phyloP scores from a whole-genome alignment of 306 rosid genomes.

The Gynostemma pentaphyllum region DNA sequence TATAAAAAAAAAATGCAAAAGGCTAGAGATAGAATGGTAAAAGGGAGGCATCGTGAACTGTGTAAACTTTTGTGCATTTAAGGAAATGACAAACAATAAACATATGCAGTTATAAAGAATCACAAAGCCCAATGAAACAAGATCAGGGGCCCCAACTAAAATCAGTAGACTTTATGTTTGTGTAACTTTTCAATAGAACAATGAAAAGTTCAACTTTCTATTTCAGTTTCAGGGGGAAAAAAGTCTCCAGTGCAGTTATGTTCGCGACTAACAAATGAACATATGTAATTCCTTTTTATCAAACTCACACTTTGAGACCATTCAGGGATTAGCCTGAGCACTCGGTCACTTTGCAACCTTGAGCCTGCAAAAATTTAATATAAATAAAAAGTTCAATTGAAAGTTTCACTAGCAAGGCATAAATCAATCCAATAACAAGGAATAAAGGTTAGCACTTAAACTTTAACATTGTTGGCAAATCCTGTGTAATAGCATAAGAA shows the following conservation, averaged over 20 bases:
- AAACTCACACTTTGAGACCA: constrained; percentile 91
- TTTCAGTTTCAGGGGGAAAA: too few relatives aligned
- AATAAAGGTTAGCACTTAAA: background rate
- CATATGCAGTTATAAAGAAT: background rate
- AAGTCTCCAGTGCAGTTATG: background rate
- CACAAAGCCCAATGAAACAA: background rate
- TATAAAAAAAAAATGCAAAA: background rate
- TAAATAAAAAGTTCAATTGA: constrained; percentile 9
- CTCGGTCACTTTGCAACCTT: constrained; percentile 52
- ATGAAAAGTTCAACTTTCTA: too few relatives aligned
- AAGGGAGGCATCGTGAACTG: background rate
- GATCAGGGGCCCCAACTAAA: background rate
- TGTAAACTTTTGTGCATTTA: background rate
- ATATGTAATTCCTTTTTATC: constrained; percentile 9
- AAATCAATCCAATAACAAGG: background rate
- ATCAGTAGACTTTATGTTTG: too few relatives aligned
- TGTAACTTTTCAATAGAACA: too few relatives aligned
- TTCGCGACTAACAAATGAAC: constrained; percentile 8
- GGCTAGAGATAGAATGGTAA: background rate
- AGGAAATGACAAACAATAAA: background rate
- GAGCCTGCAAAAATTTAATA: constrained; percentile 39
- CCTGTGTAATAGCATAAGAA: background rate
- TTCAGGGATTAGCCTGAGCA: constrained; percentile 61
- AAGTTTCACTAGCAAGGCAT: background rate
- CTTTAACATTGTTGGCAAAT: background rate